Conservation (phyloP, 495 filamentous ascomycete genomes). For the Xylaria curta region DNA sequence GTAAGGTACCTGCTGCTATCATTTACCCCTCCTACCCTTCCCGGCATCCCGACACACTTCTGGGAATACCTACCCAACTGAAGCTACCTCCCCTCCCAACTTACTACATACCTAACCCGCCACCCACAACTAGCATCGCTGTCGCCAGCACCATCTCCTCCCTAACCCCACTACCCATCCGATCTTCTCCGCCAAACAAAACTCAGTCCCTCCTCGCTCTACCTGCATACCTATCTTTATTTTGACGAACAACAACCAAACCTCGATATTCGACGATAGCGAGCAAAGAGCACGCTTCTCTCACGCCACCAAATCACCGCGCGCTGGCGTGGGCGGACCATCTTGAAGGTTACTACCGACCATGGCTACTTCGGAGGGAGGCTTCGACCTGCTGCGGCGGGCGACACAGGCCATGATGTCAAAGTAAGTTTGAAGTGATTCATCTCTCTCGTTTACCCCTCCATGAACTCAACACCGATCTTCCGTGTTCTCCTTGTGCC, state of each 20-base stretch:
- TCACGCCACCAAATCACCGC: slow-evolving; percentile 19
- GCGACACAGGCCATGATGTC: slow-evolving; percentile 65
- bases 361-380: slow-evolving; percentile 47
- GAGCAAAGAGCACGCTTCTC: slow-evolving; percentile 1
- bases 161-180: slow-evolving; percentile 21
- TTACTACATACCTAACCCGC: slow-evolving; percentile 6
- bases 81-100: background rate
- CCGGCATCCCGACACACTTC: slow-evolving; percentile 22
- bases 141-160: slow-evolving; percentile 16
- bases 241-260: slow-evolving; percentile 12
- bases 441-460: slow-evolving; percentile 41
- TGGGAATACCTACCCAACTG: slow-evolving; percentile 10
- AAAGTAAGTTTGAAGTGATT: slow-evolving; percentile 52
- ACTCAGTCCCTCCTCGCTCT: slow-evolving; percentile 17
- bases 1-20: background rate
- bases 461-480: slow-evolving; percentile 26
- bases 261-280: background rate
- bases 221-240: slow-evolving; percentile 15
- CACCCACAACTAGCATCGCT: background rate
- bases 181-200: slow-evolving; percentile 28
- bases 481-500: slow-evolving; percentile 14
- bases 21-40: slow-evolving; percentile 27
- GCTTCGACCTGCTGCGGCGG: slow-evolving; percentile 58
- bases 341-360: slow-evolving; percentile 26
- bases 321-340: slow-evolving; percentile 20